Conservation (phyloP, 768 basidiomycete genomes). For the Naganishia randhawae region DNA sequence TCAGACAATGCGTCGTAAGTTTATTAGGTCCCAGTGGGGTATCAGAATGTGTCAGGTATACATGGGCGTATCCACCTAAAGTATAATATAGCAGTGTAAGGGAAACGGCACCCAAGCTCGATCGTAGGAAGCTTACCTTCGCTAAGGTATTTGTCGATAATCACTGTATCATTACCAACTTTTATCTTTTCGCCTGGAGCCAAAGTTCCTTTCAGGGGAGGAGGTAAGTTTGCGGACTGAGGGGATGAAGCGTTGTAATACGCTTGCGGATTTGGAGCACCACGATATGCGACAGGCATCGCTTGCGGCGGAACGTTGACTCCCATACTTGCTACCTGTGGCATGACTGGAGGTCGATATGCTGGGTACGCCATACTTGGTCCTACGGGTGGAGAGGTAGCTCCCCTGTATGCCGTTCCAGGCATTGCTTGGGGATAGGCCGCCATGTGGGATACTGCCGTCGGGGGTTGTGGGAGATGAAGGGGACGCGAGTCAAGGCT, state of each 20-base stretch:
- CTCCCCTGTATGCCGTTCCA: background rate
- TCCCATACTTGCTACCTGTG: background rate
- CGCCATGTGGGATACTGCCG: background rate
- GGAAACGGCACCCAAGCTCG: constrained; percentile 20
- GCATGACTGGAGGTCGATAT: background rate
- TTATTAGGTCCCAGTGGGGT: constrained; percentile 60
- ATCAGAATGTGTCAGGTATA: constrained; percentile 86
- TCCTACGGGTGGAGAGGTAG: background rate
- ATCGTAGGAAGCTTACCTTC: constrained; percentile 63
- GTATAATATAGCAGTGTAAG: constrained; percentile 26
- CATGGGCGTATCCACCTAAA: constrained; percentile 93
- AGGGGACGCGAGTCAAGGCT: too few species aligned
- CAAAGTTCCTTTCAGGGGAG: constrained; percentile 50
- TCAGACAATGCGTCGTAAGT: constrained; percentile 84
- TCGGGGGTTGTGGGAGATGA: background rate
- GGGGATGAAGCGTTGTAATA: background rate
- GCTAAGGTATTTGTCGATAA: constrained; percentile 88
- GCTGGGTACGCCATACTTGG: background rate
- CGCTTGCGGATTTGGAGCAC: background rate
- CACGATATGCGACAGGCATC: background rate
- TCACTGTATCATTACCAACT: constrained; percentile 75
- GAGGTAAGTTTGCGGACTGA: background rate
- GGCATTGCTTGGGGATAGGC: constrained; percentile 18
- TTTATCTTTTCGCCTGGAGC: constrained; percentile 74
- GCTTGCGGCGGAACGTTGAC: background rate